These are phyloP conservation scores for Fusarium phyllophilum DNA, from an alignment of 2,329 filamentous ascomycete species.

Conservation along the genomic window DNA sequence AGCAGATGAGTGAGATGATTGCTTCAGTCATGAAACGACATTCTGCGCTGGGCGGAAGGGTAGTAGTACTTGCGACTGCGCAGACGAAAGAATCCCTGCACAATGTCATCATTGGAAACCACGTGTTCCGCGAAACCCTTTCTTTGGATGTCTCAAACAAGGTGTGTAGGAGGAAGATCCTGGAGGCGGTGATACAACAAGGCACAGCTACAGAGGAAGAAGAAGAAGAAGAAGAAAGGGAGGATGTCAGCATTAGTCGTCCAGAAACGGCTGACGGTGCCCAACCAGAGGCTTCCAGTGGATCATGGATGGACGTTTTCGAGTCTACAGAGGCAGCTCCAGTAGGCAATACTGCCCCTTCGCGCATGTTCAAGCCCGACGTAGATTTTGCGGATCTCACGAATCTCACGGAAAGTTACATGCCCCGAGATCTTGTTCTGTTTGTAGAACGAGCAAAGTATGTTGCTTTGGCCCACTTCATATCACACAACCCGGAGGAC, in stretches of 20 bases:
- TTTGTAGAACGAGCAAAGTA: slow-evolving; percentile 66
- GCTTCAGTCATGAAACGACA: slow-evolving; percentile 85
- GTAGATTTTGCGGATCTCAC: background rate
- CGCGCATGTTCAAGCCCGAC: background rate
- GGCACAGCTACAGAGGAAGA: slow-evolving; percentile 48
- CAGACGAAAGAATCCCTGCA: background rate
- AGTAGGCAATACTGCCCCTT: background rate
- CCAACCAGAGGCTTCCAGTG: slow-evolving; percentile 43
- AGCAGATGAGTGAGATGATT: slow-evolving; percentile 90
- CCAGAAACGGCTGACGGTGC: slow-evolving; percentile 66
- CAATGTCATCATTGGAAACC: background rate
- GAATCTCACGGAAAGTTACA: slow-evolving; percentile 68
- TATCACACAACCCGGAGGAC: background rate
- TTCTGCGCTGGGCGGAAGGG: slow-evolving; percentile 79
- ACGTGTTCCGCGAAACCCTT: background rate
- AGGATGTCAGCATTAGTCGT: slow-evolving; percentile 57
- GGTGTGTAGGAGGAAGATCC: slow-evolving; percentile 64
- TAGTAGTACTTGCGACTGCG: slow-evolving; percentile 68
- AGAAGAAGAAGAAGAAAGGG: slow-evolving; percentile 51
- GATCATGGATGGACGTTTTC: slow-evolving; percentile 86
- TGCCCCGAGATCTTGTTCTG: slow-evolving; percentile 91
- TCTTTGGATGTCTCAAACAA: slow-evolving; percentile 58
- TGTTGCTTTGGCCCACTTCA: background rate
- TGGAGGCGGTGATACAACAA: background rate
- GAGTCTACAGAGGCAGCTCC: slow-evolving; percentile 80